A percentile compares a stretch with the other conserved stretches of the same genome.
phyloP scores from a whole-genome alignment of 140 eudicot species.

The Erigeron philadelphicus region DNA sequence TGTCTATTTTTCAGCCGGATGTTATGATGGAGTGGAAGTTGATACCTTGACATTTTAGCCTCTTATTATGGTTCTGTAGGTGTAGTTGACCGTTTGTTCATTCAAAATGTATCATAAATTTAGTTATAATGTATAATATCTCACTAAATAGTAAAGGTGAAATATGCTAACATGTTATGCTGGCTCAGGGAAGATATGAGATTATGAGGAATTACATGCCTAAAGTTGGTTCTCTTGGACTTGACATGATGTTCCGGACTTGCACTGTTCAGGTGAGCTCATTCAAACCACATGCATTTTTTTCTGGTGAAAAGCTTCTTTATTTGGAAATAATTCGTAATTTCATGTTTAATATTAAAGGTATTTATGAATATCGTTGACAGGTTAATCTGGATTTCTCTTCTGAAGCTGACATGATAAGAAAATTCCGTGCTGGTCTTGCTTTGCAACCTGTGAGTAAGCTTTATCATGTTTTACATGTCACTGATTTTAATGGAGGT shows the following conservation, averaged over 20 bases:
- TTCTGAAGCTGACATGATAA: constrained; percentile 98
- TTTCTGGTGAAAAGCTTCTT: not conserved
- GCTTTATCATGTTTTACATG: constrained; percentile 12
- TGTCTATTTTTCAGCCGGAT: not conserved
- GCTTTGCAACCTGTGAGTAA: constrained; percentile 91
- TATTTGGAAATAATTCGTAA: not conserved
- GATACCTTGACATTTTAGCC: not conserved
- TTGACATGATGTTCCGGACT: constrained; percentile 96
- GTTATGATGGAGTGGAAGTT: not conserved
- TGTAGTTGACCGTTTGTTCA: not conserved
- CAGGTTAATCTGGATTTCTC: constrained; percentile 93
- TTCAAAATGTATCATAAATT: not conserved
- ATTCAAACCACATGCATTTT: not conserved
- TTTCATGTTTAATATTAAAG: not conserved
- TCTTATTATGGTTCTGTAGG: not conserved
- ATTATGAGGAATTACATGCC: constrained; percentile 96
- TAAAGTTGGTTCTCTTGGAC: constrained; percentile 94
- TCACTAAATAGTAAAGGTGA: not conserved
- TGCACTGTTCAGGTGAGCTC: constrained; percentile 86
- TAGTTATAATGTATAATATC: constrained; percentile 7
- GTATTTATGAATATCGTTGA: not conserved
- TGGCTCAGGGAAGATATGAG: constrained; percentile 84
- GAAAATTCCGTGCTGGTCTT: constrained; percentile 96
- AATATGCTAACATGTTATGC: constrained; percentile 27
- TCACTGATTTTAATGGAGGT: constrained; percentile 1